Base-by-base conservation (phyloP, 352 stramenopile species). In the Globisporangium spinosum region DNA sequence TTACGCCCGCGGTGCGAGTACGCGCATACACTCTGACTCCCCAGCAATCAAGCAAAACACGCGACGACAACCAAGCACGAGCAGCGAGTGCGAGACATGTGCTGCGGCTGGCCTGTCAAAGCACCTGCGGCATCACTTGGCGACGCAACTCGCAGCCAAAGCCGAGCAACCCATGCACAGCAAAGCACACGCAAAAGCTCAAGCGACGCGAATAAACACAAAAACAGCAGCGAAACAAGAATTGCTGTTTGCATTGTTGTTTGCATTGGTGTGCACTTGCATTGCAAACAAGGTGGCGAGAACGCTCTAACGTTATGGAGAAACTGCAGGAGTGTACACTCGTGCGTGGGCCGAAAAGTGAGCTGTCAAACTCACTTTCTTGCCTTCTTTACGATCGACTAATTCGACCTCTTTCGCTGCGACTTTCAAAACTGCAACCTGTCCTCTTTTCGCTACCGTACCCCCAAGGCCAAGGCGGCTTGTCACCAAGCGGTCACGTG, bases 21-120 rank as follows among this genome's bases (percentile, higher is more conserved):
- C 17, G 17, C 43, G 17, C 43, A 51, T 17, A 51, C 43, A 51
- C 43, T 51, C 43, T 12, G 43, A 51, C 43, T 51, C 43, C 43
- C 43, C 4, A 51, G 43, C 43, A 51, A 51, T 51, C 43, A 51
- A 51, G 23, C 43, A 51, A 51, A 51, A 51, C 43, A 51, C 43
- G 43, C 43, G 43, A 51, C 43, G 43, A 51, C 15, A 0, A 38
- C 38, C n/a, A 20, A 51, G 43, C 6, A 51, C 43, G 43, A 51
- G 17, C 40, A 47, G 38, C 29, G 29, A 43, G 35, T 2, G 15
- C 40, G 43, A 51, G 43, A 51, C 43, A 51, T 51, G 43, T 51
- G 15, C 17, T 17, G 43, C 40, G 15, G 40, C 15, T 49, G 40
- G 40, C 43, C 43, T 51, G 43, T 51, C 43, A 51, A 51, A 22